A percentile compares a stretch with the other conserved stretches of the same genome.
Evolutionary conservation across 2,329 filamentous ascomycete species (phyloP).

Genomic region (Fusarium buxicola): DNA sequence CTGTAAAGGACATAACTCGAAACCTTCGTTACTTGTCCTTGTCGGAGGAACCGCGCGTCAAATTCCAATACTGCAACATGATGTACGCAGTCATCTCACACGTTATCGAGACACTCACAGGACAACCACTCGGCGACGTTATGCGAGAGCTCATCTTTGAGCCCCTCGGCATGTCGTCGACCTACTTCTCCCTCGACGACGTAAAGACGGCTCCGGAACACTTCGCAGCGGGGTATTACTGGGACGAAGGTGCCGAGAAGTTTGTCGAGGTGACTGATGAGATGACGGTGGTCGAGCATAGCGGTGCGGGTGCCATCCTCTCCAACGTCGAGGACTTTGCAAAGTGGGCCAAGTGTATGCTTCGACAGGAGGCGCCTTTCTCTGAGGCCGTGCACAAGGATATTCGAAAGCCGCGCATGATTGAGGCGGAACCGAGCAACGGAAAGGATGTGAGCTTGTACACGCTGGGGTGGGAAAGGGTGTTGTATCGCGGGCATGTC

Average conservation of each 20-base stretch:
- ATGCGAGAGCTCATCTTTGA: conserved; percentile 56
- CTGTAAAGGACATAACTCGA: conserved; percentile 53
- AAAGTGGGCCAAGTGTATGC: conserved; percentile 62
- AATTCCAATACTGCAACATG: conserved; percentile 62
- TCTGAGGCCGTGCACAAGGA: conserved; percentile 43
- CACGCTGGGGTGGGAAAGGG: conserved; percentile 47
- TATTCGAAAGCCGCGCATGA: conserved; percentile 47
- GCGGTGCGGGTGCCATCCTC: conserved; percentile 57
- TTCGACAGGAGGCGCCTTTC: conserved; percentile 48
- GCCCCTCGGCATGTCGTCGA: conserved; percentile 61
- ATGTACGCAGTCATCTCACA: conserved; percentile 61
- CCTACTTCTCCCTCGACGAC: conserved; percentile 49
- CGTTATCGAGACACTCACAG: conserved; percentile 58
- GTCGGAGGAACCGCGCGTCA: conserved; percentile 56
- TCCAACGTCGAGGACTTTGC: conserved; percentile 63
- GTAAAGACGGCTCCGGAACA: conserved; percentile 40
- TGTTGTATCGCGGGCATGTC: conserved; percentile 42
- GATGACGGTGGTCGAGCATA: conserved; percentile 44
- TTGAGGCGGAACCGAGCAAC: conserved; percentile 43
- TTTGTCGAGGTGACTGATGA: conserved; percentile 44
- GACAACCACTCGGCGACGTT: conserved; percentile 53
- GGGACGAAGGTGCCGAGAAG: conserved; percentile 44
- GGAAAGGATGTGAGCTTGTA: conserved; percentile 44
- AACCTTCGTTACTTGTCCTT: conserved; percentile 60
- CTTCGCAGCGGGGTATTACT: conserved; percentile 59